phyloP scores from a whole-genome alignment of 257 asterid genomes.

The Dorcoceras hygrometricum region DNA sequence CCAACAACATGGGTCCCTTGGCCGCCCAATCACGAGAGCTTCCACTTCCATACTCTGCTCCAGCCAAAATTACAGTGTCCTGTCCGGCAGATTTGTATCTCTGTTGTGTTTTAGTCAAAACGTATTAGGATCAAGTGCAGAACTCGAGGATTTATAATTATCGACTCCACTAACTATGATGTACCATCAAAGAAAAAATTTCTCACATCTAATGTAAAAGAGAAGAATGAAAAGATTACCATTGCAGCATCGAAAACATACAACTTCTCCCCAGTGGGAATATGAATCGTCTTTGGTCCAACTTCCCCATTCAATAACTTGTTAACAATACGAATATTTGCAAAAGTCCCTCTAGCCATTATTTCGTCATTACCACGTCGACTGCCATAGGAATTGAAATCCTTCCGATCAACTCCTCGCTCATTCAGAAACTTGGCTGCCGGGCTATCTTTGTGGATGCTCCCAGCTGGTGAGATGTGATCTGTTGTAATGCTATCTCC shows the following conservation, averaged over 20 bases:
- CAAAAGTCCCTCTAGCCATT: constrained; percentile 97
- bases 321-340: constrained; percentile 86
- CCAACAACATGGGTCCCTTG: constrained; percentile 97
- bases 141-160: not conserved
- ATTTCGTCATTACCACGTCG: constrained; percentile 97
- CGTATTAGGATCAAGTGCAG: constrained; percentile 4
- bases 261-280: constrained; percentile 84
- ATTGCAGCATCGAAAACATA: constrained; percentile 84
- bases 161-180: not conserved
- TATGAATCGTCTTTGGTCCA: constrained; percentile 86
- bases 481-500: constrained; percentile 95
- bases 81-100: constrained; percentile 81
- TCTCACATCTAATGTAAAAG: not conserved
- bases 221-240: constrained; percentile 39
- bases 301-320: constrained; percentile 88
- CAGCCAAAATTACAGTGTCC: constrained; percentile 86
- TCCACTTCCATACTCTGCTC: constrained; percentile 99
- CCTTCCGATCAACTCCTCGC: constrained; percentile 78
- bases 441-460: constrained; percentile 90
- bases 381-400: constrained; percentile 92
- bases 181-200: not conserved
- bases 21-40: constrained; percentile 99
- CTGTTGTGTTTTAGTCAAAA: constrained; percentile 38
- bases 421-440: constrained; percentile 79
- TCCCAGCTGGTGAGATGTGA: constrained; percentile 97